phyloP scores from a whole-genome alignment of 1,284 basidiomycete genomes.

The Leccinum colubrinum region DNA sequence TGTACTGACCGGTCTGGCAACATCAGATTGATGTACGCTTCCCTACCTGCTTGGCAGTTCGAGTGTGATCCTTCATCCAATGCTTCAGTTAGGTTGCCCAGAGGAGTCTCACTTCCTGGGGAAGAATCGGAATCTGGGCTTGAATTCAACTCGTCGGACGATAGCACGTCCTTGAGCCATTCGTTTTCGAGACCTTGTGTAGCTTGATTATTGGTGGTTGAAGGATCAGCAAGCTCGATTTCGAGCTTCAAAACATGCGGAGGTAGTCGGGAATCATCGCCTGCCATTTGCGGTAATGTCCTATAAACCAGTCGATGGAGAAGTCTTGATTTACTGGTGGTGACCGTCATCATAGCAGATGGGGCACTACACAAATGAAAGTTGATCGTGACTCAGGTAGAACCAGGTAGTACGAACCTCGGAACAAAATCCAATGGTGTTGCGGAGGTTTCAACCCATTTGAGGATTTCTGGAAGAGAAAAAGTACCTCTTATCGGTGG shows the following conservation, averaged over 20 bases:
- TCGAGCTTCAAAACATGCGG: conserved; percentile 38
- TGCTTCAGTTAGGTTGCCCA: neutral
- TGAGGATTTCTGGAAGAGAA: conserved; percentile 42
- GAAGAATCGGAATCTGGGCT: neutral
- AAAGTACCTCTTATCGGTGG: conserved; percentile 52
- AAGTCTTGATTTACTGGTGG: conserved; percentile 38
- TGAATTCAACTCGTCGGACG: neutral
- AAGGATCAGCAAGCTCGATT: conserved; percentile 26
- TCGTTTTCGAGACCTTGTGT: neutral
- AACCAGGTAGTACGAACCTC: conserved; percentile 40
- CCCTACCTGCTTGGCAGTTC: conserved; percentile 23
- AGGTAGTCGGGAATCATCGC: conserved; percentile 7
- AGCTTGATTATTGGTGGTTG: neutral
- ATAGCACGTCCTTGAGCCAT: neutral
- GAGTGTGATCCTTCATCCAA: neutral
- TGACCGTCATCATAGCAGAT: conserved; percentile 35
- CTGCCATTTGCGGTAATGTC: conserved; percentile 27
- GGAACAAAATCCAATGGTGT: conserved; percentile 47
- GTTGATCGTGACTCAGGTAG: conserved; percentile 3
- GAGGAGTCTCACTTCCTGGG: neutral
- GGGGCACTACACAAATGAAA: conserved; percentile 43
- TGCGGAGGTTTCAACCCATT: conserved; percentile 44
- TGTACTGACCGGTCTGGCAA: conserved; percentile 54
- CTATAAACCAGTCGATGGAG: conserved; percentile 60
- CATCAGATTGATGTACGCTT: conserved; percentile 45